Percentiles rank a stretch among this genome's conserved stretches.
These are phyloP conservation scores for Suillus cothurnatus DNA, from an alignment of 768 basidiomycete genomes.

Conservation along the genomic window DNA sequence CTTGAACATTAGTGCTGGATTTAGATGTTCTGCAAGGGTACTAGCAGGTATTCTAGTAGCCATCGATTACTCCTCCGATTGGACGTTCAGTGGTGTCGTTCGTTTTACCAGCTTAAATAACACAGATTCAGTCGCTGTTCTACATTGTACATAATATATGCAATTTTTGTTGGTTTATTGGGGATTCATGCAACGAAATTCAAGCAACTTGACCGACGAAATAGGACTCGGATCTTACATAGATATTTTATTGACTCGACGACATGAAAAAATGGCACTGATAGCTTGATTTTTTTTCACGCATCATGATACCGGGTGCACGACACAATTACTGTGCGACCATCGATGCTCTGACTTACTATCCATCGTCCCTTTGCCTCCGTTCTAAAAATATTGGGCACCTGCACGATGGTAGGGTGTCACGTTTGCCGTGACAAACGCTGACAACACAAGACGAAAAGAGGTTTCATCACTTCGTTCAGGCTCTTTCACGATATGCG, in stretches of 20 bases:
- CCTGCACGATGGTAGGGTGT: too few relatives aligned
- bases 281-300: too few relatives aligned
- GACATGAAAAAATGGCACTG: neutral
- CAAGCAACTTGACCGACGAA: slow-evolving; percentile 4
- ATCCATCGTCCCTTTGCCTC: too few relatives aligned
- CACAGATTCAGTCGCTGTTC: neutral
- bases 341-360: too few relatives aligned
- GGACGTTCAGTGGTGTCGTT: neutral
- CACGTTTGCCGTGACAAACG: too few relatives aligned
- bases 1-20: neutral
- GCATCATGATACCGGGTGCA: too few relatives aligned
- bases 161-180: neutral
- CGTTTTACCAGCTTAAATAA: neutral
- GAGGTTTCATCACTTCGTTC: too few relatives aligned
- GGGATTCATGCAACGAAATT: neutral
- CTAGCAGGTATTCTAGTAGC: neutral
- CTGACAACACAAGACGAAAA: too few relatives aligned
- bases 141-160: neutral
- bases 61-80: too few relatives aligned
- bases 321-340: too few relatives aligned
- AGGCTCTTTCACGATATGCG: too few relatives aligned
- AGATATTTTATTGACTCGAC: slow-evolving; percentile 2
- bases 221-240: slow-evolving; percentile 10
- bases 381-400: too few relatives aligned
- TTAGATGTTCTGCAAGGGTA: neutral